A percentile compares a stretch with the other conserved stretches of the same genome.
These are phyloP conservation scores for Solanum verrucosum DNA, from an alignment of 257 asterid species.

Conservation along the genomic window DNA sequence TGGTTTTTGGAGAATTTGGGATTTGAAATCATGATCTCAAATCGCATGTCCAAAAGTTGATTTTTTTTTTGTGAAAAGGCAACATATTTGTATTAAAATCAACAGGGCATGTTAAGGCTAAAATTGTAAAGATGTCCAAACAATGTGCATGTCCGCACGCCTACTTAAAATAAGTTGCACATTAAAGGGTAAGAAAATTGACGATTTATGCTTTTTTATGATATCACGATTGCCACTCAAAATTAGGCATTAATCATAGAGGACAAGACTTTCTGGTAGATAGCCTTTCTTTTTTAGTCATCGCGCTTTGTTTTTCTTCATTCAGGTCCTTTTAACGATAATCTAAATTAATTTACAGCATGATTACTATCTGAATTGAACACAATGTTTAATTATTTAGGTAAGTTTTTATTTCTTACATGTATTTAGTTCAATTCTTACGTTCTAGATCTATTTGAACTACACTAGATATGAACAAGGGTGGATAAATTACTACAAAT, in stretches of 20 bases:
- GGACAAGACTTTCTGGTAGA: neutral
- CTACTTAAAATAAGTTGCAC: neutral
- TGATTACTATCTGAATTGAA: neutral
- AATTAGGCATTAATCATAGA: neutral
- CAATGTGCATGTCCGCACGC: neutral
- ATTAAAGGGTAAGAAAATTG: neutral
- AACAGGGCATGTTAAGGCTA: neutral
- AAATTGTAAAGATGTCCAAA: neutral
- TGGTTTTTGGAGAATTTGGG: neutral
- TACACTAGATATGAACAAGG: neutral
- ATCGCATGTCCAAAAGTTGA: neutral
- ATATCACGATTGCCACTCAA: neutral
- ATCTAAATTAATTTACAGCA: neutral
- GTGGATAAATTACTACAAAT: neutral
- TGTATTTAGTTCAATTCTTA: neutral
- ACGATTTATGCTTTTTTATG: neutral
- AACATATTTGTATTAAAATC: neutral
- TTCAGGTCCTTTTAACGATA: neutral
- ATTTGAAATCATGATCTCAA: neutral
- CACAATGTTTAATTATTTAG: neutral
- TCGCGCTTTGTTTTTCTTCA: neutral
- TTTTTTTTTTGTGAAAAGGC: neutral
- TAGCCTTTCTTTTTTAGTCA: neutral
- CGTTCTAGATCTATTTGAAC: neutral
- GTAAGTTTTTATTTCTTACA: neutral